Percentiles rank a stretch among this genome's conserved stretches.
These are phyloP conservation scores for Pseudozyma tsukubaensis DNA, from an alignment of 1,284 basidiomycete species.

Conservation along the genomic window DNA sequence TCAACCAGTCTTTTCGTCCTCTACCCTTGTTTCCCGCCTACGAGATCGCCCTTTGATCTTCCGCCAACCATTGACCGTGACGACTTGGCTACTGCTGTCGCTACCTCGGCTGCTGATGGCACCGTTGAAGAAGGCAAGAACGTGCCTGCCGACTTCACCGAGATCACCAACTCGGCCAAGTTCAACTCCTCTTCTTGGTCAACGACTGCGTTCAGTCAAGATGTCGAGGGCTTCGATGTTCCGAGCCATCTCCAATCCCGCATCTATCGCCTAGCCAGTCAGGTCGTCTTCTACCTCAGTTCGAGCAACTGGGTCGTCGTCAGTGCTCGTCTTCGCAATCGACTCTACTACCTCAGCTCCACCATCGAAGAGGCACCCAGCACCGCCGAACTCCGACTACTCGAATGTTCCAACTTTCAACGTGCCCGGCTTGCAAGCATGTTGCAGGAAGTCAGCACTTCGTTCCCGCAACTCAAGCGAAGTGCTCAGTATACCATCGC, in stretches of 20 bases:
- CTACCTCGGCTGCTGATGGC: background rate
- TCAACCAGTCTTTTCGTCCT: conserved; percentile 56
- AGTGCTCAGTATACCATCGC: conserved; percentile 81
- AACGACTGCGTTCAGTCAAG: conserved; percentile 34
- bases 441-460: conserved; percentile 78
- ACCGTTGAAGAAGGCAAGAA: conserved; percentile 1
- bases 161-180: conserved; percentile 14
- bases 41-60: conserved; percentile 50
- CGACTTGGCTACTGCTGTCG: conserved; percentile 9
- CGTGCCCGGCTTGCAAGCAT: conserved; percentile 63
- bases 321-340: conserved; percentile 78
- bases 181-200: conserved; percentile 55
- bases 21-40: conserved; percentile 58
- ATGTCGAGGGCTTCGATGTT: conserved; percentile 42
- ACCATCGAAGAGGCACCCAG: conserved; percentile 72
- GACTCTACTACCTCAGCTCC: conserved; percentile 76
- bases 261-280: conserved; percentile 73
- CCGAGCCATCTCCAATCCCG: conserved; percentile 40
- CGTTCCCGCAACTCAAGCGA: conserved; percentile 84
- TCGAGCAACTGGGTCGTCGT: conserved; percentile 90
- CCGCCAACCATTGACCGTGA: conserved; percentile 15
- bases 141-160: background rate
- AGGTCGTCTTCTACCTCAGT: conserved; percentile 87
- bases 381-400: conserved; percentile 79
- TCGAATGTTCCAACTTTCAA: conserved; percentile 71